Percentiles rank a stretch among this genome's conserved stretches.
These are phyloP conservation scores for Protomyces gravidus DNA, from an alignment of 1,139 yeast genomes.

Conservation along the genomic window DNA sequence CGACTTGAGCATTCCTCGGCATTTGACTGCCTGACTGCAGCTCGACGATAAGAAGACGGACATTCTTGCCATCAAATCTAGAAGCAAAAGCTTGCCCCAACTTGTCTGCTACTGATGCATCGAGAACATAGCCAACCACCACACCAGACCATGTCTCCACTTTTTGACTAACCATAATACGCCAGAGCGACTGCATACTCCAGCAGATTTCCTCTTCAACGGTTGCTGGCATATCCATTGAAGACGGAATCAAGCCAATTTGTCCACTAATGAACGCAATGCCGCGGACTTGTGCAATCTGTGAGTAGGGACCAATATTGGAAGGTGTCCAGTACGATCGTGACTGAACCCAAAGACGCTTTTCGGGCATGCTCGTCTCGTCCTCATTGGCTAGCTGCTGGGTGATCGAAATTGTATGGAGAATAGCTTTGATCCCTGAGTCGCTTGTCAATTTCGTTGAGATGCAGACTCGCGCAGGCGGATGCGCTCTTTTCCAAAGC, in stretches of 20 bases:
- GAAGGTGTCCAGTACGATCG: constrained; percentile 98
- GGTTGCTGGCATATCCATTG: constrained; percentile 48
- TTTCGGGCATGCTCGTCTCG: constrained; percentile 35
- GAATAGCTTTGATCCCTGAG: neutral
- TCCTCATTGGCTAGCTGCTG: constrained; percentile 40
- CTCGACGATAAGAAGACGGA: neutral
- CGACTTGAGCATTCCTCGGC: constrained; percentile 20
- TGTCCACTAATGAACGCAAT: constrained; percentile 81
- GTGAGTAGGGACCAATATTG: constrained; percentile 95
- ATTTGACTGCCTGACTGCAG: constrained; percentile 15
- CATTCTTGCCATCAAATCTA: neutral
- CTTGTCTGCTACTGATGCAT: neutral
- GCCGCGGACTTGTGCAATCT: constrained; percentile 54
- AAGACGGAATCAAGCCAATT: constrained; percentile 72
- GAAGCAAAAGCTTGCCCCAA: neutral
- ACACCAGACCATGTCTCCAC: constrained; percentile 7
- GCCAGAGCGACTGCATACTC: constrained; percentile 17
- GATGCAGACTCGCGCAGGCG: constrained; percentile 86
- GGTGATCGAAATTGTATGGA: constrained; percentile 17
- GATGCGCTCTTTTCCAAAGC: constrained; percentile 54
- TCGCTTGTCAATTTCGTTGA: constrained; percentile 51
- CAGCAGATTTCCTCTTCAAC: constrained; percentile 5
- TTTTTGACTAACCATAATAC: neutral
- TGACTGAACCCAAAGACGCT: constrained; percentile 84
- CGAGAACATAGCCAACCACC: constrained; percentile 7